Percentiles rank a stretch among this genome's conserved stretches.
Conservation (phyloP, 208 protist genomes). For the Trichomonas tenax region DNA sequence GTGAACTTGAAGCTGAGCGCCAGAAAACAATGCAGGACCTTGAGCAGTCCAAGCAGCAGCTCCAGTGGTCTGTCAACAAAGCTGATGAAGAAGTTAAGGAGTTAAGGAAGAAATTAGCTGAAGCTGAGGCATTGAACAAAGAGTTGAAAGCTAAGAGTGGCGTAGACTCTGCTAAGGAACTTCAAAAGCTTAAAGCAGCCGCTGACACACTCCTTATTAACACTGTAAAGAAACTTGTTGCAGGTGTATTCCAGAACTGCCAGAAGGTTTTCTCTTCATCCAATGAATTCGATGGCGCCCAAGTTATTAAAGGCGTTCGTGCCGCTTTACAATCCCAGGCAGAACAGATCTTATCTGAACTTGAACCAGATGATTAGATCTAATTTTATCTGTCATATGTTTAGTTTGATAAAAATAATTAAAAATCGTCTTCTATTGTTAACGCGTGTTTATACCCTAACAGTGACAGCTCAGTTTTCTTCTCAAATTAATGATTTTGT, state of each 20-base stretch:
- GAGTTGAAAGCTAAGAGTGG: not conserved
- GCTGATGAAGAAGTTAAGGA: not conserved
- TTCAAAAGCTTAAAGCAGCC: not conserved
- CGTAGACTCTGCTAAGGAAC: not conserved
- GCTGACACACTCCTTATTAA: not conserved
- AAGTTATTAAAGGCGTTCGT: not conserved
- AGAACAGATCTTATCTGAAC: not conserved
- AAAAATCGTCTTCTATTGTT: no score
- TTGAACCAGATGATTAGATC: not conserved
- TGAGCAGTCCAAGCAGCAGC: not conserved
- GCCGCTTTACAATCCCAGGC: not conserved
- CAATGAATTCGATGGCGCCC: not conserved
- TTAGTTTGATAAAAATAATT: no score
- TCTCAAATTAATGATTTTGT: no score
- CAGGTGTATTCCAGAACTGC: not conserved
- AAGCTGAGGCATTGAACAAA: not conserved
- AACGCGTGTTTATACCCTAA: no score
- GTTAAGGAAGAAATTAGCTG: not conserved
- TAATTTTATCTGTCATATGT: no score
- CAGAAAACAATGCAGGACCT: not conserved
- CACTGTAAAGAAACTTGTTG: not conserved
- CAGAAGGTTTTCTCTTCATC: not conserved
- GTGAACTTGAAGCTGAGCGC: not conserved
- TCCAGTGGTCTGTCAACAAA: not conserved
- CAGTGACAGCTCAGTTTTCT: no score